Base-by-base conservation (phyloP, 345 rosid genomes). In the Cardiospermum halicacabum region DNA sequence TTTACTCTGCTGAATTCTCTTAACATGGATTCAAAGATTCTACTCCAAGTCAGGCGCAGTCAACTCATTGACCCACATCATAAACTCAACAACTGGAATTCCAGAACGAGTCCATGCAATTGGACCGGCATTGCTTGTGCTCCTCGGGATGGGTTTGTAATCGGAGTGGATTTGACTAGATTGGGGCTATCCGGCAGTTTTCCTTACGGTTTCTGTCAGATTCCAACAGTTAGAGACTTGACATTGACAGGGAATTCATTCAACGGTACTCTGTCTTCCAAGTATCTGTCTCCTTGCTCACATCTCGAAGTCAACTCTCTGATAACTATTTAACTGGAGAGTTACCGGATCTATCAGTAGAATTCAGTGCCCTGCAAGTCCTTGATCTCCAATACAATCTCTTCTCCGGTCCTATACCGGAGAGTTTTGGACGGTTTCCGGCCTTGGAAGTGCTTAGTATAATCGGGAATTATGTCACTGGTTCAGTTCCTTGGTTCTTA, bases 81-180 rank as follows among this genome's bases (percentile, higher is more conserved):
- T 5, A 71, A 60, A 3, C 80, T 90, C 27, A 30, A 31, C 27
- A 78, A 80, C 69, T 90, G 97, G 97, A 78, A 72, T 65, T 26
- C 67, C 21, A 62, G 36, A 39, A 22, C 22, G 13, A 77, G 42
- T 53, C 84, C 87, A 0, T 90, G 97, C 71, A 78, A 84, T 36
- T 90, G 94, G 92, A 77, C 84, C 2, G 97, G 95, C 68, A 65
- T 87, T 34, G 55, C 73, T 42, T 90, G 95, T 67, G 78, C 78
- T 11, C 0, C 53, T 51, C 71, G 12, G 0, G 82, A 71, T 55
- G 42, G 51, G 10, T 24, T 80, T 7, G 89, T 90, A 55, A 54
- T 80, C 8, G 62, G 84, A 2, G 68, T 89, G 31, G 80, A 90
- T 73, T 71, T 90, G 34, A 43, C 87, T 27, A 73, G 28, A 4